Evolutionary conservation across 192 early-diverging fungal species (phyloP), one percentile per base, ranked within the genome.

Genomic region (Diversispora eburnea): DNA sequence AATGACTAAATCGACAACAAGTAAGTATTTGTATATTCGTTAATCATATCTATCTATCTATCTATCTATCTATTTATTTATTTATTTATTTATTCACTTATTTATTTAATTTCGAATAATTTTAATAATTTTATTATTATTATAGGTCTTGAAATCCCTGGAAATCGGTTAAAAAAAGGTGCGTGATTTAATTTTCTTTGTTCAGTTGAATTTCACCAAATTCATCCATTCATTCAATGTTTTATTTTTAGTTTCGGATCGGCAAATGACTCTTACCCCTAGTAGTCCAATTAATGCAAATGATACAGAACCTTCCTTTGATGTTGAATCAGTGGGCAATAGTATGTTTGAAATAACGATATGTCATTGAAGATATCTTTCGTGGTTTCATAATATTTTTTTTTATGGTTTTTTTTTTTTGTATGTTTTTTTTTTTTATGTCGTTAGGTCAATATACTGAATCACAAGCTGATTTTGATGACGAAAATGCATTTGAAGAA

Each of bases 401-500:
- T 48, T 67, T 8, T 68, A 4, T 52, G n/a, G n/a, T n/a, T n/a
- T 51, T 8, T 17, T 12, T 17, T 52, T 10, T 52, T 52, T 17
- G n/a, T 17, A 54, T 54, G 10, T 54, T 19, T 20, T 61, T 19
- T 20, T 61, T 56, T 20, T 22, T 45, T 48, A 43, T 0, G 7
- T 6, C 25, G 47, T 59, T 22, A 68, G 60, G 43, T 45, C 61
- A 63, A 77, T 49, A 62, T 17, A 58, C 41, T 3, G 51, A 76
- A 47, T 69, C 79, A 59, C 74, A 81, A 41, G 78, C 77, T 22
- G 81, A 82, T 5, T 49, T 70, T 3, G 77, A 81, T 49, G 75
- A 80, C 7, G 82, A 85, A 63, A 75, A 79, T 13, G 77, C 81
- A 4, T 84, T 82, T 72, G 88, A 91, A 67, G 90, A 90, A 78